These are phyloP conservation scores for Rhipidocladum racemiflorum DNA, from an alignment of 176 grass and related monocot genomes.

Conservation along the genomic window DNA sequence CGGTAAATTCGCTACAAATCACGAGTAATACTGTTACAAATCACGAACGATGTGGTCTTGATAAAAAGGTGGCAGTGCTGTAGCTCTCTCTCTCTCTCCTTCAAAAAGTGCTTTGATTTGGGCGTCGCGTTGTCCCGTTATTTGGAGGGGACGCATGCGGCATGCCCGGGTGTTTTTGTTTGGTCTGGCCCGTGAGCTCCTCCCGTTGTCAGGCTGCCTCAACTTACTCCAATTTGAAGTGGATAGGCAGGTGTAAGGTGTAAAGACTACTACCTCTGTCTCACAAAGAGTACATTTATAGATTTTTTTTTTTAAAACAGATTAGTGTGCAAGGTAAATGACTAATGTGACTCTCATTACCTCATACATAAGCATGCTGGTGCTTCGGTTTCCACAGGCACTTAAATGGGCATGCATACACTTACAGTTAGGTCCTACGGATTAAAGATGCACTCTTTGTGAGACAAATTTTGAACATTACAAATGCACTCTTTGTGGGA, in stretches of 20 bases:
- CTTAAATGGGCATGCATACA: no score
- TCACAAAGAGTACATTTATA: no score
- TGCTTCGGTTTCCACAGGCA: no score
- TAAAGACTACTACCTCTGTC: not conserved
- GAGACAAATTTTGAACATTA: no score
- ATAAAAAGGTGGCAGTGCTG: not conserved
- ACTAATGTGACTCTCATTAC: no score
- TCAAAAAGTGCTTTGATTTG: not conserved
- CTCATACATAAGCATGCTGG: no score
- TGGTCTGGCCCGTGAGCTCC: conserved; percentile 20
- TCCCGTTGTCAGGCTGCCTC: not conserved
- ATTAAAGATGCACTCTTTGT: no score
- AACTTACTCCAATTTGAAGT: no score
- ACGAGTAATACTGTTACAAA: not conserved
- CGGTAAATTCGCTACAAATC: not conserved
- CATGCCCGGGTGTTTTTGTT: conserved; percentile 2
- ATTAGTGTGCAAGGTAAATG: no score
- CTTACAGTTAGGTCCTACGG: no score
- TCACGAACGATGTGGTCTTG: not conserved
- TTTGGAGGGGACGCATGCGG: not conserved
- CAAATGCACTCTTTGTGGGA: no score
- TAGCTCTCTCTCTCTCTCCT: not conserved
- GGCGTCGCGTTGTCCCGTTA: not conserved
- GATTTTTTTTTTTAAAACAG: no score
- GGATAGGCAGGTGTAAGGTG: not conserved